phyloP scores from a whole-genome alignment of 495 filamentous ascomycete genomes.

The Annulohypoxylon stygium region DNA sequence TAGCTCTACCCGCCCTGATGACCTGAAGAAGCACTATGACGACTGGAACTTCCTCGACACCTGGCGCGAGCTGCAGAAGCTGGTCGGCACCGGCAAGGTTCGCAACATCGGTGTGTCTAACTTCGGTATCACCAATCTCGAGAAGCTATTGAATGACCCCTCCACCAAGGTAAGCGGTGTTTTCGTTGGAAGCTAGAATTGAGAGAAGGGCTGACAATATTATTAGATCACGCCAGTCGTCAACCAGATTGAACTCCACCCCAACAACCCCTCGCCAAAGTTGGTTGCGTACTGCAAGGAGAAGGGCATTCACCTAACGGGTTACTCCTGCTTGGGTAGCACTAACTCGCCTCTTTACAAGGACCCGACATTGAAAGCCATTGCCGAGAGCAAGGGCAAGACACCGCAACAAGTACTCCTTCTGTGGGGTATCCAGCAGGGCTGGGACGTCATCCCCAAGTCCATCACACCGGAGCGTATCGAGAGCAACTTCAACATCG shows the following conservation, averaged over 20 bases:
- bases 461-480: conserved; percentile 73
- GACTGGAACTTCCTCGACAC: conserved; percentile 88
- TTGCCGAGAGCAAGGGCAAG: conserved; percentile 75
- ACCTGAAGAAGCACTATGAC: conserved; percentile 56
- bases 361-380: conserved; percentile 68
- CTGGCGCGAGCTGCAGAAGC: conserved; percentile 87
- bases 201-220: conserved; percentile 63
- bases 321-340: conserved; percentile 76
- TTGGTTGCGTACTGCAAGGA: conserved; percentile 77
- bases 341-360: conserved; percentile 68
- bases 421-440: conserved; percentile 77
- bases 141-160: conserved; percentile 73
- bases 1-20: conserved; percentile 59
- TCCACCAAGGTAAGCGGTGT: conserved; percentile 63
- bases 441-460: conserved; percentile 81
- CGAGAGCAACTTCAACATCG: conserved; percentile 73
- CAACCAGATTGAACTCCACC: conserved; percentile 95
- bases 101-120: conserved; percentile 87
- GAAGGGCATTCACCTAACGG: conserved; percentile 77
- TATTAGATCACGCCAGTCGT: conserved; percentile 79
- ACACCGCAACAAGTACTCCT: conserved; percentile 77
- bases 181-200: conserved; percentile 68
- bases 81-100: conserved; percentile 82
- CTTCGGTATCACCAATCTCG: conserved; percentile 76
- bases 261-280: conserved; percentile 82